Evolutionary conservation across 116 monocot genomes (phyloP), one percentile per base, ranked within the genome.

Genomic region (Iris pallida): DNA sequence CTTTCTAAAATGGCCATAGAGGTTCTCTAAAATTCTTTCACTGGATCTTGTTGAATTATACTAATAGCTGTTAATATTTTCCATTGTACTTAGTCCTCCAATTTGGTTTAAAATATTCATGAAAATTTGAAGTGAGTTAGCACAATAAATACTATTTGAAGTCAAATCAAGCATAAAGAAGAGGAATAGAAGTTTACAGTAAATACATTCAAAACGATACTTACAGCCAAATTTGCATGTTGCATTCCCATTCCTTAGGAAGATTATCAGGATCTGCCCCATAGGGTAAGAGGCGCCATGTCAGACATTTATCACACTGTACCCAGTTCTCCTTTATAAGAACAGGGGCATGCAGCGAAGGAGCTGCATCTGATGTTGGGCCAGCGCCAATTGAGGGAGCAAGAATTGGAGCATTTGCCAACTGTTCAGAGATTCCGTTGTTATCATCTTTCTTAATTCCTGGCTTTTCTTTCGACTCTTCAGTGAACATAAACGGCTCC

Each of bases 201-300:
- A n/a, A 65, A 65, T 70, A 40, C 48, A 59, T 47, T 63, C 17
- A 71, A 18, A 51, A 9, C 57, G 58, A 47, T 68, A 92, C 97
- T 87, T 89, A 97, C 97, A 97, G 83, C 97, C 97, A 97, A 60
- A 73, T 60, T 18, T 81, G 87, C 89, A 97, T 85, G 45, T 76
- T 87, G 65, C 97, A 97, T 41, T 76, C 69, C 97, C 97, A 97
- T 82, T 83, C 79, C 68, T 87, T 78, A 5, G 92, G 92, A 65
- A 97, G 90, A 45, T 64, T 66, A 53, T 58, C 75, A 67, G 97
- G 81, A 76, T 85, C 65, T 42, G 60, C 75, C 47, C 81, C 85
- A 83, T 83, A 81, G 13, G 97, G 92, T 69, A 92, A 80, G 16
- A 97, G 87, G 46, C 92, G 89, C 97, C 97, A 97, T 62, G 81